Base-by-base conservation (phyloP, 495 filamentous ascomycete species). In the Friedmanniomyces simplex region DNA sequence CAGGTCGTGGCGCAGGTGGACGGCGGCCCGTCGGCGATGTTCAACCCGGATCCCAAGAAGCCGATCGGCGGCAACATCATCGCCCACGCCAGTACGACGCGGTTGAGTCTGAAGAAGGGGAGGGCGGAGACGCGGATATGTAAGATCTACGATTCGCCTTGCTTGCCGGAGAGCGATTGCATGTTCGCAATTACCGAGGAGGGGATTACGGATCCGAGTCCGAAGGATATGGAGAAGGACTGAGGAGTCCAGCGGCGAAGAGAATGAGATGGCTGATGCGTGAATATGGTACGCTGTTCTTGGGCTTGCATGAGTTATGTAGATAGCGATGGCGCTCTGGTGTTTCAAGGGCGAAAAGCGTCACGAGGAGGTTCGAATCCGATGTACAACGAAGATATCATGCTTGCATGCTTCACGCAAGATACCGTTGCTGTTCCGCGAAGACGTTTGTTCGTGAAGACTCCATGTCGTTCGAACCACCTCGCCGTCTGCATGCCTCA, bases 11-110 rank as follows among this genome's bases (percentile, higher is more conserved):
- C 93, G 30, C 93, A 98, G 69, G 93, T 98, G 12, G 93, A 98
- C 69, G 93, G 94, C 53, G 93, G 93, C 0, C 89, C 90, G 13
- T 89, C 83, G 61, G 79, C 93, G 26, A 98, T 98, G 93, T 98
- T 95, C 75, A 98, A 98, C 62, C 93, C 93, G 0, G 93, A 98
- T 66, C 93, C 93, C 6, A 98, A 98, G 80, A 98, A 98, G 67
- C 93, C 93, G 0, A 96, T 98, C 71, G 93, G 93, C 52, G 93
- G 93, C 60, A 96, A 98, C 69, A 97, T 98, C 68, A 96, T 98
- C 68, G 93, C 93, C 14, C 93, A 98, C 69, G 89, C 93, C 37
- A 93, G 87, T 63, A 98, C 93, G 7, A 98, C 93, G 11, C 65
- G 82, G 52, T 73, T 98, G 62, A 95, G 88, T 62, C 70, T 98